phyloP scores from a whole-genome alignment of 768 basidiomycete species.

The Atractiella rhizophila region DNA sequence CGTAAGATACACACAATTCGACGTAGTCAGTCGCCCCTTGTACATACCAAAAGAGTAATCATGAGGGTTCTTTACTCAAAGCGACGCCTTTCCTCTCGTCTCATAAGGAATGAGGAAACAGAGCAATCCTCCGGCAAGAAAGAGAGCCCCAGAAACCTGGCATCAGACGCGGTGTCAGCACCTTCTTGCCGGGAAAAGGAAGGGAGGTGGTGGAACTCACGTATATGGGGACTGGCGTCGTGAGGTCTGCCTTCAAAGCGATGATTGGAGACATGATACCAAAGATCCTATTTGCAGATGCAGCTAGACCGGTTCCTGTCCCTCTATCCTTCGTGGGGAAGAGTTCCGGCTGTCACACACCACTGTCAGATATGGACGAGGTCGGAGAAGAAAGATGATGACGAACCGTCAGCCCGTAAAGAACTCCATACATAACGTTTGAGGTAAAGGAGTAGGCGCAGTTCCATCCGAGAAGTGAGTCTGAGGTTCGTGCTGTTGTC shows the following conservation, averaged over 20 bases:
- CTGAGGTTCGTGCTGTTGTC: too few species aligned
- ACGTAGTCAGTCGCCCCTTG: too few species aligned
- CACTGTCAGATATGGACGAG: background rate
- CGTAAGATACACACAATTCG: too few species aligned
- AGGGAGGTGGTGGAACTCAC: background rate
- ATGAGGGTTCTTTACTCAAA: too few species aligned
- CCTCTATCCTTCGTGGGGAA: conserved; percentile 39
- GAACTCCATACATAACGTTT: background rate
- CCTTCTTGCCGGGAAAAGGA: background rate
- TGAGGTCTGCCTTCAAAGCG: background rate
- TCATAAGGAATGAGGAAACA: conserved; percentile 46
- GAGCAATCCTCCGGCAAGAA: conserved; percentile 35
- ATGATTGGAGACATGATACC: conserved; percentile 25
- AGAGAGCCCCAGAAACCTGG: conserved; percentile 22
- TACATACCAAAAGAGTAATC: too few species aligned
- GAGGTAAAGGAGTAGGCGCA: background rate
- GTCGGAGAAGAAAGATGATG: background rate
- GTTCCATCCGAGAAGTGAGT: background rate
- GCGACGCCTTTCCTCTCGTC: conserved; percentile 47
- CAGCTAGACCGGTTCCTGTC: conserved; percentile 41
- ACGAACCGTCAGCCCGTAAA: background rate
- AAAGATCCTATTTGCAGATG: conserved; percentile 38
- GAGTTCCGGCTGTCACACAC: conserved; percentile 18
- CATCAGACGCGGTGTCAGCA: too few species aligned
- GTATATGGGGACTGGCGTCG: background rate